Conservation (phyloP, 176 grass and related monocot species). For the Calamus simplicifolius region DNA sequence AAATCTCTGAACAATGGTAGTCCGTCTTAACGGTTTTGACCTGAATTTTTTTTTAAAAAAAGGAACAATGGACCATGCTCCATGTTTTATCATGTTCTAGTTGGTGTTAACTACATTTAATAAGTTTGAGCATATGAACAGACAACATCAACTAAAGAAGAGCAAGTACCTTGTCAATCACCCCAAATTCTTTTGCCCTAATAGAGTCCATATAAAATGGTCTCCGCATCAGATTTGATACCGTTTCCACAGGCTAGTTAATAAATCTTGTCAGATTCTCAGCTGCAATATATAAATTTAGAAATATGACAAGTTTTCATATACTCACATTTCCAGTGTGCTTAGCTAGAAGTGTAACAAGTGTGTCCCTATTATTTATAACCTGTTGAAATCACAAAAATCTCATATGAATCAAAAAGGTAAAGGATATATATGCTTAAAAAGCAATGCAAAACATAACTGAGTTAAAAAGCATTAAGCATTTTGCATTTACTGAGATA, state of each 20-base stretch:
- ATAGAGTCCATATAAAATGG: conserved; percentile 71
- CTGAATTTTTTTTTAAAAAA: too few species aligned
- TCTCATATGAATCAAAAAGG: too few species aligned
- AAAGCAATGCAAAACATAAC: too few species aligned
- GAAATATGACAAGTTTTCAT: conserved; percentile 12
- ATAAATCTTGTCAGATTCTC: conserved; percentile 13
- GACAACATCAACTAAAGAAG: conserved; percentile 4
- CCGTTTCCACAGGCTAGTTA: conserved; percentile 57
- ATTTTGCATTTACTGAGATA: too few species aligned
- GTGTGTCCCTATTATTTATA: conserved; percentile 63
- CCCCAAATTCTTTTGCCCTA: conserved; percentile 88
- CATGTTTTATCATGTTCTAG: too few species aligned
- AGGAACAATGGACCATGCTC: too few species aligned
- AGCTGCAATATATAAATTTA: background rate
- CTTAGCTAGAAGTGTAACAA: conserved; percentile 68
- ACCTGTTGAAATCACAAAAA: conserved; percentile 30
- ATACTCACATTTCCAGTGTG: conserved; percentile 93
- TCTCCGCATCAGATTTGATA: conserved; percentile 63
- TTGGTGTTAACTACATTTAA: background rate
- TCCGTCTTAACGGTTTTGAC: too few species aligned
- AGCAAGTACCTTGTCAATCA: conserved; percentile 88
- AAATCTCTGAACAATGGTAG: too few species aligned
- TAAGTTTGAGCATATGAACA: background rate
- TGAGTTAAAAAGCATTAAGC: too few species aligned
- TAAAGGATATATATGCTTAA: too few species aligned